Conservation (phyloP, 2,329 filamentous ascomycete species). For the Parastagonospora nodorum region DNA sequence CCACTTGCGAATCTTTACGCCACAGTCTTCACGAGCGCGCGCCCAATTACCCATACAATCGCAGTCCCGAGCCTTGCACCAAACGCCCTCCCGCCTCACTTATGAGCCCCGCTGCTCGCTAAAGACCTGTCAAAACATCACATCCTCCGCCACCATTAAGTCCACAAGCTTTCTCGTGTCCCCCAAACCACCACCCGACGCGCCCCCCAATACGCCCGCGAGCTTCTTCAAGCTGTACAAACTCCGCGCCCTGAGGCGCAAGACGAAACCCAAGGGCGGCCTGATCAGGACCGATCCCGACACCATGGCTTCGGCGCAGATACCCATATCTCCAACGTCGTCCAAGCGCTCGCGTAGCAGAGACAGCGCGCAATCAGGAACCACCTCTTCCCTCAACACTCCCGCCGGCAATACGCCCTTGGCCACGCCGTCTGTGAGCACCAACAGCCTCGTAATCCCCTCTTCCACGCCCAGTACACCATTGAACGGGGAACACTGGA, state of each 20-base stretch:
- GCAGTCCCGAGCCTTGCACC: neutral
- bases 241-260: constrained; percentile 47
- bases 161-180: constrained; percentile 24
- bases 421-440: constrained; percentile 36
- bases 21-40: too few species aligned
- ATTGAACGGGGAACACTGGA: constrained; percentile 12
- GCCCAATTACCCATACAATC: neutral
- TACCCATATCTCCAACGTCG: constrained; percentile 42
- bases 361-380: constrained; percentile 42
- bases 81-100: too few species aligned
- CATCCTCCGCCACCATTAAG: constrained; percentile 21
- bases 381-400: constrained; percentile 32
- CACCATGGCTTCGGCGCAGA: constrained; percentile 32
- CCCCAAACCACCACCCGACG: too few species aligned
- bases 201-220: constrained; percentile 16
- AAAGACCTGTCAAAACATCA: neutral
- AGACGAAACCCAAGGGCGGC: constrained; percentile 43
- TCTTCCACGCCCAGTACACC: constrained; percentile 17
- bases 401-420: constrained; percentile 29
- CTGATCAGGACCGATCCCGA: constrained; percentile 22
- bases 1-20: too few species aligned
- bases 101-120: neutral
- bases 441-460: constrained; percentile 39
- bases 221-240: constrained; percentile 45
- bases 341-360: constrained; percentile 48